These are phyloP conservation scores for Parasitella parasitica DNA, from an alignment of 371 early-diverging fungal species.

Conservation along the genomic window DNA sequence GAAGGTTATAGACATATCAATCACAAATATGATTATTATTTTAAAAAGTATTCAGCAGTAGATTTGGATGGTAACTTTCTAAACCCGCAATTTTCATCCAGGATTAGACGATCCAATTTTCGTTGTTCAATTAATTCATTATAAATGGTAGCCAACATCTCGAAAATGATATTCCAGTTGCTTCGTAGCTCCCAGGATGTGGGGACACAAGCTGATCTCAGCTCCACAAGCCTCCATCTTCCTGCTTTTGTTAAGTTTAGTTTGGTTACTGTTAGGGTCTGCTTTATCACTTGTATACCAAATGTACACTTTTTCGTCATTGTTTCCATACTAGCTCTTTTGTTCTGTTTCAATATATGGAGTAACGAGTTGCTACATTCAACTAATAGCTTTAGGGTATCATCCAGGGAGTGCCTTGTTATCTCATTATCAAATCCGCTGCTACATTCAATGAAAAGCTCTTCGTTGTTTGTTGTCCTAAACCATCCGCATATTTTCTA, in stretches of 20 bases:
- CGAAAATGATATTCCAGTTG: constrained; percentile 7
- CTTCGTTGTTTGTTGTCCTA: constrained; percentile 8
- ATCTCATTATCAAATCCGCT: constrained; percentile 10
- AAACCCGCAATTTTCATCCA: constrained; percentile 10
- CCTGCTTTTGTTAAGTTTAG: not conserved
- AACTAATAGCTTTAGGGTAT: constrained; percentile 10
- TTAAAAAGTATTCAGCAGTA: constrained; percentile 12
- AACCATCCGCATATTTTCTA: constrained; percentile 6
- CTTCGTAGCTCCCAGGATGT: constrained; percentile 9
- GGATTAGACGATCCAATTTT: constrained; percentile 8
- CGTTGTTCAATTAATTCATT: constrained; percentile 11
- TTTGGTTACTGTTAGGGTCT: not conserved
- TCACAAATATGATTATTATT: constrained; percentile 13
- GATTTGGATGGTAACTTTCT: constrained; percentile 12
- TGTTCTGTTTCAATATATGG: constrained; percentile 7
- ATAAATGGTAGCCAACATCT: constrained; percentile 15
- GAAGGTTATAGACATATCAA: constrained; percentile 15
- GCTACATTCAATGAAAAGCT: constrained; percentile 11
- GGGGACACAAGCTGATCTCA: not conserved
- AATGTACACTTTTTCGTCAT: constrained; percentile 7
- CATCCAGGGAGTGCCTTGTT: constrained; percentile 6
- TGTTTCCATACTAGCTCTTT: constrained; percentile 4
- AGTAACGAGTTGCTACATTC: constrained; percentile 5
- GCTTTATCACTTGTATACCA: constrained; percentile 11
- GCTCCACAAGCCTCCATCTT: constrained; percentile 8